Percentiles rank a stretch among this genome's conserved stretches.
Conservation (phyloP, 2,329 filamentous ascomycete species). For the Penicillium sp. region DNA sequence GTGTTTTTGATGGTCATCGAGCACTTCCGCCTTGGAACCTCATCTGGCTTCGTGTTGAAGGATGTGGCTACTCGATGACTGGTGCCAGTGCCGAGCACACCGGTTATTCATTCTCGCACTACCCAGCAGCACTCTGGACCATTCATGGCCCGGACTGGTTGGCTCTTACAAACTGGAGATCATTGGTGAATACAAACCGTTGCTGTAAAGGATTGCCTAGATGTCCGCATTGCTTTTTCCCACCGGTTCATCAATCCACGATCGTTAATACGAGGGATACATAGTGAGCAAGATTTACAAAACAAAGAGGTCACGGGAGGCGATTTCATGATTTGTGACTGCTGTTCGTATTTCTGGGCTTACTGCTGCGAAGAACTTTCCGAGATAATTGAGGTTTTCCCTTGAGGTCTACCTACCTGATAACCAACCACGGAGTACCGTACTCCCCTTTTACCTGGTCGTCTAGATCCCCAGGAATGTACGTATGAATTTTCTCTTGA, state of each 20-base stretch:
- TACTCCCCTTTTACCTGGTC: background rate
- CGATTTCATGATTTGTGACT: background rate
- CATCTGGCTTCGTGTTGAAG: background rate
- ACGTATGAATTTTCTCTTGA: background rate
- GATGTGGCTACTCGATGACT: background rate
- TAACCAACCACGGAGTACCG: background rate
- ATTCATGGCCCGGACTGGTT: background rate
- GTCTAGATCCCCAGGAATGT: background rate
- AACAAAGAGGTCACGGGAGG: background rate
- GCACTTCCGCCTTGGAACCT: background rate
- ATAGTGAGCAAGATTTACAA: no score
- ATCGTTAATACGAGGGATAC: background rate
- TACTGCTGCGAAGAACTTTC: background rate
- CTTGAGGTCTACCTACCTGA: background rate
- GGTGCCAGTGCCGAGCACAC: background rate
- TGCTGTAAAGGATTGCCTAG: fast-evolving
- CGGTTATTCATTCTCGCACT: no score
- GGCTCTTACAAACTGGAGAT: background rate
- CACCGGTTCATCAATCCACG: fast-evolving
- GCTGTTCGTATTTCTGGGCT: background rate
- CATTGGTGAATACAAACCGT: background rate
- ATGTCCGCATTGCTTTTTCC: background rate
- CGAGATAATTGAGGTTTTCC: background rate
- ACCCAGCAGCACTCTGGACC: background rate
- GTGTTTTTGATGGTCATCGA: background rate